Conservation (phyloP, 176 grass and related monocot genomes). For the Triticum urartu region DNA sequence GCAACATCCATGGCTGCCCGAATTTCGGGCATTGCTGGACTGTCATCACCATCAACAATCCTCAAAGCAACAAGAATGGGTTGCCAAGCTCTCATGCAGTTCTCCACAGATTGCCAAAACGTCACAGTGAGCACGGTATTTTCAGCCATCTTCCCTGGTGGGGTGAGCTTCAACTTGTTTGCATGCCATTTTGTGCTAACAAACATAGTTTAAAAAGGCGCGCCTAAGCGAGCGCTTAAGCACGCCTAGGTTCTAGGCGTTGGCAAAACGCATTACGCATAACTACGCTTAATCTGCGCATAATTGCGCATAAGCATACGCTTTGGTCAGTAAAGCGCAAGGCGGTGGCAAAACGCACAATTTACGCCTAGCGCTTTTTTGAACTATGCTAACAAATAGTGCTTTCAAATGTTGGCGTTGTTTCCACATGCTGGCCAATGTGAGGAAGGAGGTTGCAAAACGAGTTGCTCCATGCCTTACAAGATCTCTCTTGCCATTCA, state of each 20-base stretch:
- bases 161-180: too few relatives aligned
- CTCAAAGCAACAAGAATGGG: background rate
- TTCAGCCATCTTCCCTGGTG: background rate
- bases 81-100: background rate
- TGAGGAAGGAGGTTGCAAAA: background rate
- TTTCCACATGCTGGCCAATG: background rate
- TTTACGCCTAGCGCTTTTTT: too few relatives aligned
- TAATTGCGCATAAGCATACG: too few relatives aligned
- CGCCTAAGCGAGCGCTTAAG: too few relatives aligned
- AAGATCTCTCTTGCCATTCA: background rate
- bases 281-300: too few relatives aligned
- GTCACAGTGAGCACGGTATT: background rate
- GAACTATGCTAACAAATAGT: too few relatives aligned
- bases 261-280: too few relatives aligned
- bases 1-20: background rate
- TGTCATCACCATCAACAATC: background rate
- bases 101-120: background rate
- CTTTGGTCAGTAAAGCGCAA: too few relatives aligned
- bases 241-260: too few relatives aligned
- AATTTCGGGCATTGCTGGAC: background rate
- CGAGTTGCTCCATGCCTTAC: background rate
- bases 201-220: background rate
- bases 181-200: background rate
- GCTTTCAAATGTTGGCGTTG: too few relatives aligned
- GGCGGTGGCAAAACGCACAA: too few relatives aligned